Percentiles rank a stretch among this genome's conserved stretches.
Evolutionary conservation across 768 basidiomycete genomes (phyloP).

Genomic region (Jaapia argillacea): DNA sequence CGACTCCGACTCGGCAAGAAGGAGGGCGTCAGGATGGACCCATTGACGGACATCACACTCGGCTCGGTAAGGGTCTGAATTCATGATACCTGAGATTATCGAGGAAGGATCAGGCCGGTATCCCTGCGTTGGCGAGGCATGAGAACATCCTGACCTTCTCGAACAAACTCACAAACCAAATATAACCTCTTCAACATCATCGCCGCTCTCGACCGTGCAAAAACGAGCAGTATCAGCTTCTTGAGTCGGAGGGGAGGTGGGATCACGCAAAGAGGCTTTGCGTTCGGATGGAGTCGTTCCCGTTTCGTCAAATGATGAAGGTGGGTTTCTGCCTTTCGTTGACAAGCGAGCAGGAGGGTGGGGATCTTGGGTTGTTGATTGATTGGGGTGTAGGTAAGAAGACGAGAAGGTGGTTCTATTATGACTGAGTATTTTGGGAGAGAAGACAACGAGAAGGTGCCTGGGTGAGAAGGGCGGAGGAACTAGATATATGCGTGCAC

Average conservation of each 20-base stretch:
- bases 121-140: too few species aligned
- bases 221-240: not conserved
- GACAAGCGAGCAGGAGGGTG: conserved; percentile 73
- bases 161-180: conserved; percentile 51
- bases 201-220: conserved; percentile 26
- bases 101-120: too few species aligned
- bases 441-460: too few species aligned
- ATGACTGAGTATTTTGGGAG: too few species aligned
- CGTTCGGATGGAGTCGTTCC: conserved; percentile 23
- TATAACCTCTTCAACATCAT: conserved; percentile 64
- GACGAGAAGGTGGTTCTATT: too few species aligned
- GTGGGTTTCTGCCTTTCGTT: conserved; percentile 42
- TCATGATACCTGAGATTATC: conserved; percentile 27
- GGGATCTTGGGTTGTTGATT: conserved; percentile 73
- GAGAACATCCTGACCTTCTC: conserved; percentile 29
- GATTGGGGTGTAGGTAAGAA: too few species aligned
- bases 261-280: too few species aligned
- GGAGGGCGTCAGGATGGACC: conserved; percentile 32
- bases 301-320: conserved; percentile 58
- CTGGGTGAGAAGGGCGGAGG: conserved; percentile 70
- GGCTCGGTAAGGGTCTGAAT: conserved; percentile 20
- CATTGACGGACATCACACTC: conserved; percentile 27
- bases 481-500: conserved; percentile 34
- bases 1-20: too few species aligned
- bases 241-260: not conserved